Conservation (phyloP, 495 filamentous ascomycete genomes). For the Hypoxylon cercidicola region DNA sequence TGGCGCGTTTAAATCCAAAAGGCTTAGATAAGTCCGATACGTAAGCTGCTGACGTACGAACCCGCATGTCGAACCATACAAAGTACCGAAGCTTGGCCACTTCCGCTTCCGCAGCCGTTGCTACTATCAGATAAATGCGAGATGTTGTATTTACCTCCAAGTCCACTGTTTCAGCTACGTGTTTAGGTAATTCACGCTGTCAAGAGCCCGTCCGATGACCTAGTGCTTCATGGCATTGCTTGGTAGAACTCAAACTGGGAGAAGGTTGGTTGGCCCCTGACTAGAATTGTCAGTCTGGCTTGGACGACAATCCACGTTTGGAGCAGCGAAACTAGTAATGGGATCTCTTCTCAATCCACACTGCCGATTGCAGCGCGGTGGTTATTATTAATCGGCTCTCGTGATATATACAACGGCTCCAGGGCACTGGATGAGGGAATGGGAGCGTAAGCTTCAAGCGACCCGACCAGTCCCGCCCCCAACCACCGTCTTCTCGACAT, state of each 20-base stretch:
- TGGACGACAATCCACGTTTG: no score
- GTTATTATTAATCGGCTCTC: conserved; percentile 36
- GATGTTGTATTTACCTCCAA: no score
- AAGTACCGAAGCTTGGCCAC: not conserved
- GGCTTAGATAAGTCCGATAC: not conserved
- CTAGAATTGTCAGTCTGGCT: no score
- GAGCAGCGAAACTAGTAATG: not conserved
- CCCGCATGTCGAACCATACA: not conserved
- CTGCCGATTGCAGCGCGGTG: conserved; percentile 13
- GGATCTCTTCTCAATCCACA: conserved; percentile 9
- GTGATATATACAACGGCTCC: conserved; percentile 39
- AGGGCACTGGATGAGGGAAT: conserved; percentile 14
- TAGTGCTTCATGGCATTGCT: no score
- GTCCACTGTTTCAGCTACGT: no score
- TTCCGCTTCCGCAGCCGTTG: not conserved
- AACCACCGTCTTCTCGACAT: conserved; percentile 17
- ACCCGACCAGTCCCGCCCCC: conserved; percentile 8
- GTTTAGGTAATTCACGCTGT: no score
- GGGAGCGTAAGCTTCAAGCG: conserved; percentile 17
- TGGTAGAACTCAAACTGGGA: no score
- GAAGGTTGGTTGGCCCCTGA: no score
- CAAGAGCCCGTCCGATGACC: no score
- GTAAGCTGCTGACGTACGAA: conserved; percentile 1
- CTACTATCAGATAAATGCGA: no score
- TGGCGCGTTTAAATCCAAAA: not conserved